phyloP scores from a whole-genome alignment of 2,329 filamentous ascomycete species.

The Apiospora sp. region DNA sequence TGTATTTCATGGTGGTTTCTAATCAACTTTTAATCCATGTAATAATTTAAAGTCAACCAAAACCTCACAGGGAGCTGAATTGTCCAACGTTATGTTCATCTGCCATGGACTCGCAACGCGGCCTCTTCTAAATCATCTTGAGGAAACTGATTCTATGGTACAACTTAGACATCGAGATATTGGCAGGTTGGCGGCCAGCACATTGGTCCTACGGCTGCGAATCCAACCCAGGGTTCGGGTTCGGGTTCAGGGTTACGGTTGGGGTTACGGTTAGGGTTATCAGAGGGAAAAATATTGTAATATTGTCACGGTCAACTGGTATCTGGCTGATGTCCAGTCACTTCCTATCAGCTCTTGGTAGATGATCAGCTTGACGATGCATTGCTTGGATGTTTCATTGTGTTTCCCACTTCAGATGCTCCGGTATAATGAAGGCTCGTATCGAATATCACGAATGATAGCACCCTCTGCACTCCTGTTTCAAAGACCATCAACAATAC shows the following conservation, averaged over 20 bases:
- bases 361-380: not conserved
- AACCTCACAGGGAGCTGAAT: not conserved
- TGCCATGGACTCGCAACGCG: not conserved
- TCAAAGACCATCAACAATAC: not conserved
- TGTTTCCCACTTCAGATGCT: too few relatives aligned
- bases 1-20: too few relatives aligned
- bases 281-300: not conserved
- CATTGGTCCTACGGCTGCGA: too few relatives aligned
- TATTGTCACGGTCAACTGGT: not conserved
- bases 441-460: not conserved
- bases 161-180: too few relatives aligned
- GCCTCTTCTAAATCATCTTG: not conserved
- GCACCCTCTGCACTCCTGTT: not conserved
- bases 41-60: too few relatives aligned
- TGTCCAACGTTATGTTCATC: not conserved
- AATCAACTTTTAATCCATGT: too few relatives aligned
- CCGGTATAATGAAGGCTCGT: not conserved
- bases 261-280: not conserved
- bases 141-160: not conserved
- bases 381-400: not conserved
- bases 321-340: not conserved
- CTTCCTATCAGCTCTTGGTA: not conserved
- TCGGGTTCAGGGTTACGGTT: too few relatives aligned
- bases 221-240: too few relatives aligned
- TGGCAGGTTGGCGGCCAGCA: too few relatives aligned